phyloP scores from a whole-genome alignment of 2,329 filamentous ascomycete genomes.

The Claviceps capensis region DNA sequence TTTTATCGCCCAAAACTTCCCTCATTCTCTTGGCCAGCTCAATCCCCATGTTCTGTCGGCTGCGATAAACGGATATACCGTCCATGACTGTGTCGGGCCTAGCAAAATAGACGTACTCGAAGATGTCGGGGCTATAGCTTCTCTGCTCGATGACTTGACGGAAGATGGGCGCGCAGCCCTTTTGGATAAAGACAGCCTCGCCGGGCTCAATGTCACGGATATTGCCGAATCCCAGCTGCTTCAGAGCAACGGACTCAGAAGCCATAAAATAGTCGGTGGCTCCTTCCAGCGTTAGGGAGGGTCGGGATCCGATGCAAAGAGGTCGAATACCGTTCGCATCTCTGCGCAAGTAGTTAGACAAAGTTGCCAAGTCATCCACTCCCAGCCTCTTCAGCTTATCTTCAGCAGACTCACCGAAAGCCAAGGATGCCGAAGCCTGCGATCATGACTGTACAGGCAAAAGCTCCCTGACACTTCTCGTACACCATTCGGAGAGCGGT shows the following conservation, averaged over 20 bases:
- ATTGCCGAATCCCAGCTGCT: conserved; percentile 65
- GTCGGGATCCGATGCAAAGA: conserved; percentile 62
- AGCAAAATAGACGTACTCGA: conserved; percentile 81
- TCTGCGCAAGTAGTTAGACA: not conserved
- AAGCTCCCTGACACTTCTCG: conserved; percentile 57
- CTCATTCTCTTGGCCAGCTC: conserved; percentile 64
- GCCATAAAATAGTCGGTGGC: conserved; percentile 81
- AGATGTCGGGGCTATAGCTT: conserved; percentile 63
- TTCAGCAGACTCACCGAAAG: conserved; percentile 37
- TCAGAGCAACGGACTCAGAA: conserved; percentile 73
- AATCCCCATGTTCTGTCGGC: conserved; percentile 74
- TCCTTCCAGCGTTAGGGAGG: conserved; percentile 45
- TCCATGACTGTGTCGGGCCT: conserved; percentile 73
- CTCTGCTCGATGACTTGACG: conserved; percentile 55
- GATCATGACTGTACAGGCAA: conserved; percentile 71
- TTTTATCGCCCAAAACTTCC: conserved; percentile 51
- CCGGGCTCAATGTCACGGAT: conserved; percentile 70
- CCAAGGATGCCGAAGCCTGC: conserved; percentile 69
- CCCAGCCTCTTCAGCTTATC: not conserved
- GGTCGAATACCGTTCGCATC: conserved; percentile 54
- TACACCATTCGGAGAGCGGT: conserved; percentile 60
- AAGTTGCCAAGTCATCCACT: not conserved
- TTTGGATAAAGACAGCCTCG: conserved; percentile 73
- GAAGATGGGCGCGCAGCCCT: conserved; percentile 61
- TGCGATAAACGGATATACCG: conserved; percentile 74